Percentiles rank a stretch among this genome's conserved stretches.
Conservation (phyloP, 768 basidiomycete genomes). For the Russula virescens region DNA sequence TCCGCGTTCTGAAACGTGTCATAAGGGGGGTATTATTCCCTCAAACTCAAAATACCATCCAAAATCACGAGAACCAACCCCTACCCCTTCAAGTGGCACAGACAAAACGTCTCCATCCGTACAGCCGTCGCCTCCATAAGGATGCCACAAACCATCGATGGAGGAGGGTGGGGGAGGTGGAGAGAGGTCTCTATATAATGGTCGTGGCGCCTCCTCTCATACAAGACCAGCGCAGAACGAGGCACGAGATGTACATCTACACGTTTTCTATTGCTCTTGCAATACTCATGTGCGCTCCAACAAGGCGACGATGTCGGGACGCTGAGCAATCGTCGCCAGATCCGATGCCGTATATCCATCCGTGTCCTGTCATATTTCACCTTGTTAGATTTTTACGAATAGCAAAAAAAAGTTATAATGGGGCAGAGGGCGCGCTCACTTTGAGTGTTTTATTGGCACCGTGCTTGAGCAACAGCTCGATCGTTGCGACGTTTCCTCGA, state of each 20-base stretch:
- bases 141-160: not conserved
- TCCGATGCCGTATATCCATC: constrained; percentile 59
- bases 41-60: constrained; percentile 53
- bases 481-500: constrained; percentile 57
- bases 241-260: not conserved
- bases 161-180: not conserved
- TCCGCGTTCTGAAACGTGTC: constrained; percentile 4
- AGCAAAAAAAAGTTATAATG: not conserved
- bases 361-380: constrained; percentile 39
- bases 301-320: constrained; percentile 46
- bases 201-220: not conserved
- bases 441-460: constrained; percentile 63
- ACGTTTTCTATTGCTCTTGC: not conserved
- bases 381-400: constrained; percentile 27
- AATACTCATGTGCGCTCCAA: constrained; percentile 24
- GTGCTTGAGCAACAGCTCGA: constrained; percentile 49
- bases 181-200: not conserved
- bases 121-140: constrained; percentile 7
- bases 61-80: constrained; percentile 21
- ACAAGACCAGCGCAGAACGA: not conserved
- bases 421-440: constrained; percentile 36
- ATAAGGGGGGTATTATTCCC: constrained; percentile 56
- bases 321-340: constrained; percentile 53
- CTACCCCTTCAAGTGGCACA: not conserved
- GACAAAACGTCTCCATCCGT: not conserved